phyloP scores from a whole-genome alignment of 2,329 filamentous ascomycete species.

The Apiospora phragmitis region DNA sequence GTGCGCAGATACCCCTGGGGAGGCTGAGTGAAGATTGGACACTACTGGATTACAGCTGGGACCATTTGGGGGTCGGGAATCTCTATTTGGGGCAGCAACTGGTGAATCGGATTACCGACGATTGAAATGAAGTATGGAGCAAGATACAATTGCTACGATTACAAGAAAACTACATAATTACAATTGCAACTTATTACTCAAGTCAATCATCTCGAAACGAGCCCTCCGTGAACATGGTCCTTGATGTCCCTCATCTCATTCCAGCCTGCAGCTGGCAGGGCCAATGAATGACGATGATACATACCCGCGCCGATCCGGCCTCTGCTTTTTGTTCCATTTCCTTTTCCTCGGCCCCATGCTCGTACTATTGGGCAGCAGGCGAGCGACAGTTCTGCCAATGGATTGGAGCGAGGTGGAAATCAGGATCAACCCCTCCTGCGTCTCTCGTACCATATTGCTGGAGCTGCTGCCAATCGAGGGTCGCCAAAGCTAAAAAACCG shows the following conservation, averaged over 20 bases:
- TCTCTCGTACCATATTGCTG: background rate
- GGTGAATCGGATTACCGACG: constrained; percentile 18
- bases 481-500: background rate
- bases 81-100: constrained; percentile 4
- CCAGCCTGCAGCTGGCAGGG: background rate
- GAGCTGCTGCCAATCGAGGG: background rate
- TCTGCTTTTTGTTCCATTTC: background rate
- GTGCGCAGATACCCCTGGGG: constrained; percentile 33
- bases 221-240: background rate
- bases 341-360: background rate
- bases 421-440: background rate
- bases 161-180: background rate
- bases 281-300: background rate
- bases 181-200: background rate
- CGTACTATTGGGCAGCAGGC: background rate
- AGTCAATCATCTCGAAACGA: background rate
- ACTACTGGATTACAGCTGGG: constrained; percentile 1
- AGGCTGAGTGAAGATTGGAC: constrained; percentile 18
- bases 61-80: constrained; percentile 3
- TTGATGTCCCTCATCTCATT: background rate
- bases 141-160: background rate
- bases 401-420: background rate
- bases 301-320: background rate
- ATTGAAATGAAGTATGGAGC: constrained; percentile 6
- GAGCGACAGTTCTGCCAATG: background rate